Evolutionary conservation across 1,139 yeast species (phyloP).

Genomic region (Saccharomycopsis hybrid): DNA sequence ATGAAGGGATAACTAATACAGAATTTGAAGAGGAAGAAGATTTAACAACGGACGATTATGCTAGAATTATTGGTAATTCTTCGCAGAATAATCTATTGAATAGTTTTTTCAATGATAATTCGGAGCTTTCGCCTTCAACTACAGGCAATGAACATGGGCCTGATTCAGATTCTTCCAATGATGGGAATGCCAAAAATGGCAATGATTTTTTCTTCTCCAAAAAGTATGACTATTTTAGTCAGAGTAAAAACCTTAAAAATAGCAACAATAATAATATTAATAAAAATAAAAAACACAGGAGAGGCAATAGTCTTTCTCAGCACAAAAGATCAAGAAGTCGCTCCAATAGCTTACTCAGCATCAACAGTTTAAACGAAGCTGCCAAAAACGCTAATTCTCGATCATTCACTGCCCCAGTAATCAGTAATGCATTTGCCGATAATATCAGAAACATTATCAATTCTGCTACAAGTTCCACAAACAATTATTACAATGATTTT

Average conservation of each 20-base stretch:
- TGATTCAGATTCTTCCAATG: not conserved
- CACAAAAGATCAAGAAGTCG: not conserved
- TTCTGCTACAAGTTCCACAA: constrained; percentile 16
- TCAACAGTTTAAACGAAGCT: too few species aligned
- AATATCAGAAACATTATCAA: constrained; percentile 17
- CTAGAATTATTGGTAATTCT: constrained; percentile 4
- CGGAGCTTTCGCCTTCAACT: constrained; percentile 8
- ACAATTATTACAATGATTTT: constrained; percentile 16
- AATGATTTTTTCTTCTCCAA: too few species aligned
- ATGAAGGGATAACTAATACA: constrained; percentile 10
- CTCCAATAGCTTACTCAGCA: too few species aligned
- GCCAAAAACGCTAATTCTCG: not conserved
- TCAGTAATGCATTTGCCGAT: constrained; percentile 11
- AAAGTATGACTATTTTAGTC: not conserved
- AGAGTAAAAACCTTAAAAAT: not conserved
- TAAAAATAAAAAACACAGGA: not conserved
- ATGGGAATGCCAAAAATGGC: not conserved
- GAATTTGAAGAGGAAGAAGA: constrained; percentile 23
- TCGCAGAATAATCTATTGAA: constrained; percentile 9
- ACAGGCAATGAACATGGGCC: not conserved
- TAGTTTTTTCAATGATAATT: constrained; percentile 17
- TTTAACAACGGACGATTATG: constrained; percentile 16
- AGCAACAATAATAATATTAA: not conserved
- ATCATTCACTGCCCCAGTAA: constrained; percentile 3
- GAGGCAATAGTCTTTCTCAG: too few species aligned